Evolutionary conservation across 768 basidiomycete genomes (phyloP).

Genomic region (Amylocystis lapponica): DNA sequence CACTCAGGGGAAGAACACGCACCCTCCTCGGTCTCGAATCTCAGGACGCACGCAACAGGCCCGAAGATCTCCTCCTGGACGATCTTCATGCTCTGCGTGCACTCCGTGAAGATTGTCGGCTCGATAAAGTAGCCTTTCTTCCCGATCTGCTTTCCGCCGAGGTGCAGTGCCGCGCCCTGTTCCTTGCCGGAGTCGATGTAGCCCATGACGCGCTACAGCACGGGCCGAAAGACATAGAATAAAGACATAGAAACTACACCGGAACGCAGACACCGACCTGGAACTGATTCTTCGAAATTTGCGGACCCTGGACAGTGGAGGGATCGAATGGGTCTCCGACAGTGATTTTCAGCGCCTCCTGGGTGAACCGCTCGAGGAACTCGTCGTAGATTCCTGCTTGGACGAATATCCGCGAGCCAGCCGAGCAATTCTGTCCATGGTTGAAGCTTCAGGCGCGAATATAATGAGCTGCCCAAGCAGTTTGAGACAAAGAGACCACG

Average conservation of each 20-base stretch:
- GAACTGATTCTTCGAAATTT: slow-evolving; percentile 70
- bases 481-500: slow-evolving; percentile 38
- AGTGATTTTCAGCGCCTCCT: slow-evolving; percentile 59
- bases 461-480: neutral
- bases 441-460: slow-evolving; percentile 51
- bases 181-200: slow-evolving; percentile 85
- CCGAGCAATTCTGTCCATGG: slow-evolving; percentile 83
- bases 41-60: slow-evolving; percentile 80
- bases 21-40: slow-evolving; percentile 82
- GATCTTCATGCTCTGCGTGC: slow-evolving; percentile 79
- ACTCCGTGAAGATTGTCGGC: slow-evolving; percentile 86
- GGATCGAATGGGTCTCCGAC: slow-evolving; percentile 81
- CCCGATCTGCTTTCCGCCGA: slow-evolving; percentile 76
- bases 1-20: too few species aligned
- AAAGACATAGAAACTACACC: neutral
- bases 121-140: slow-evolving; percentile 85
- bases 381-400: slow-evolving; percentile 86
- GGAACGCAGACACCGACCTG: slow-evolving; percentile 38
- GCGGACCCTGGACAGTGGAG: slow-evolving; percentile 66
- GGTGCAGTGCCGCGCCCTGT: slow-evolving; percentile 71
- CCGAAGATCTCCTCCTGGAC: slow-evolving; percentile 83
- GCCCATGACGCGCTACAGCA: slow-evolving; percentile 46
- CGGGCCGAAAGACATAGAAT: neutral
- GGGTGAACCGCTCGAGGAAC: slow-evolving; percentile 80
- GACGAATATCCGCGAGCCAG: slow-evolving; percentile 85